Conservation (phyloP, 2,329 filamentous ascomycete genomes). For the Stachybotrys echinatus region DNA sequence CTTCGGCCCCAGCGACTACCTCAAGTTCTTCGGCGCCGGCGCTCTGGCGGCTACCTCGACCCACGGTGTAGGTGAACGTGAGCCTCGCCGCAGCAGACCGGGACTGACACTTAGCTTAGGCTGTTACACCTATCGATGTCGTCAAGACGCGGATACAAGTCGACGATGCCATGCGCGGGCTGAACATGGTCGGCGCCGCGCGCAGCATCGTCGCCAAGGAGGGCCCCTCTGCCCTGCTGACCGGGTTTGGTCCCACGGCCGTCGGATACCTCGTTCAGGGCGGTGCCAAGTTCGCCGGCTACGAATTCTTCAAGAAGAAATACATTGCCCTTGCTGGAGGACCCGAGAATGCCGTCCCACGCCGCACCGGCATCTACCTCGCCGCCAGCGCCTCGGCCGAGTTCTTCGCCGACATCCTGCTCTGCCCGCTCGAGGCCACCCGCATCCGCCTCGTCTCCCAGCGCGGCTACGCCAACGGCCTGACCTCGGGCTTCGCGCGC, state of each 20-base stretch:
- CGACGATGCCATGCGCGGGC: constrained; percentile 79
- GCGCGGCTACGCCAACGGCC: constrained; percentile 68
- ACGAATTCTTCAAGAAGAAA: constrained; percentile 92
- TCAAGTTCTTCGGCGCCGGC: constrained; percentile 48
- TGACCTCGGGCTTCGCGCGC: constrained; percentile 67
- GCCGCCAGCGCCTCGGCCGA: constrained; percentile 64
- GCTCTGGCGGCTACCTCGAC: constrained; percentile 47
- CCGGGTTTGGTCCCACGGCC: constrained; percentile 78
- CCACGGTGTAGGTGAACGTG: constrained; percentile 36
- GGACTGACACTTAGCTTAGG: too few relatives aligned
- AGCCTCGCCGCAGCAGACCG: too few relatives aligned
- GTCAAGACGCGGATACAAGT: constrained; percentile 92
- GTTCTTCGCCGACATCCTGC: constrained; percentile 71
- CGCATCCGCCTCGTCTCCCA: constrained; percentile 75
- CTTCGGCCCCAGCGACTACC: constrained; percentile 39
- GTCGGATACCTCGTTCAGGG: constrained; percentile 88
- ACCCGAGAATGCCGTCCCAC: constrained; percentile 35
- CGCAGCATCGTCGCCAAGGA: constrained; percentile 73
- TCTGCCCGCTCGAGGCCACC: constrained; percentile 86
- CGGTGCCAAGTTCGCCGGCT: constrained; percentile 86
- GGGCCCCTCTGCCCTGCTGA: constrained; percentile 73
- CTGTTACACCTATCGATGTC: constrained; percentile 56
- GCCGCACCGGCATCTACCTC: constrained; percentile 62
- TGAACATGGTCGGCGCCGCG: constrained; percentile 75
- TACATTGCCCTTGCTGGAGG: constrained; percentile 65